Conservation (phyloP, 495 filamentous ascomycete species). For the Pyrenula massariospora region DNA sequence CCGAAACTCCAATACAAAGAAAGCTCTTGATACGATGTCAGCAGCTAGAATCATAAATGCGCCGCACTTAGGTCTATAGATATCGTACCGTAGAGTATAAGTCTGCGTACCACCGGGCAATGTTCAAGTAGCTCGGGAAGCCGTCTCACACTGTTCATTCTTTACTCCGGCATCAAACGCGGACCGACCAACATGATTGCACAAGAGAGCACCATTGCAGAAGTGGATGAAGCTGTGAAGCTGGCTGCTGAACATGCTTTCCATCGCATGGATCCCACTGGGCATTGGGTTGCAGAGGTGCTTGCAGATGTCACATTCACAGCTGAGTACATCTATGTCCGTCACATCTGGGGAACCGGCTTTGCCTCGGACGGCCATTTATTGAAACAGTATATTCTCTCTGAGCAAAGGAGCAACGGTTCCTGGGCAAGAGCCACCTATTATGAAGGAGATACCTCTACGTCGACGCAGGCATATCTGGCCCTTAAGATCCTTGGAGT, state of each 20-base stretch:
- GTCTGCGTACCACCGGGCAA: too few relatives aligned
- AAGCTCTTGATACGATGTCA: too few relatives aligned
- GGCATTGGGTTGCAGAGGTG: constrained; percentile 26
- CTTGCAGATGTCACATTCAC: constrained; percentile 22
- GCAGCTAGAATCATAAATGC: too few relatives aligned
- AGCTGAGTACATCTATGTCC: constrained; percentile 24
- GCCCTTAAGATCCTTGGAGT: constrained; percentile 27
- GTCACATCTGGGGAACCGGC: constrained; percentile 16
- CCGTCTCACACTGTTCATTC: too few relatives aligned
- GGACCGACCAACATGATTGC: too few relatives aligned
- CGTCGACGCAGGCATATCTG: constrained; percentile 25
- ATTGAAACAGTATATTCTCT: constrained; percentile 10
- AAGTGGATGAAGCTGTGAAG: background rate
- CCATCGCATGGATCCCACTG: constrained; percentile 11
- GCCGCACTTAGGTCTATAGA: too few relatives aligned
- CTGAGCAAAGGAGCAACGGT: constrained; percentile 22
- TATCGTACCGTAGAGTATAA: too few relatives aligned
- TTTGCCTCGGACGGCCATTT: constrained; percentile 5
- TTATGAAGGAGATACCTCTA: constrained; percentile 24
- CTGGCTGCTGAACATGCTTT: constrained; percentile 1
- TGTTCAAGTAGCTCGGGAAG: too few relatives aligned
- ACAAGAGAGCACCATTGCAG: too few relatives aligned
- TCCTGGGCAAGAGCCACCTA: constrained; percentile 26
- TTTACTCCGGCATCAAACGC: too few relatives aligned
- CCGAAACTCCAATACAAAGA: too few relatives aligned